Base-by-base conservation (phyloP, 2,329 filamentous ascomycete species). In the Beauveria pseudobassiana region DNA sequence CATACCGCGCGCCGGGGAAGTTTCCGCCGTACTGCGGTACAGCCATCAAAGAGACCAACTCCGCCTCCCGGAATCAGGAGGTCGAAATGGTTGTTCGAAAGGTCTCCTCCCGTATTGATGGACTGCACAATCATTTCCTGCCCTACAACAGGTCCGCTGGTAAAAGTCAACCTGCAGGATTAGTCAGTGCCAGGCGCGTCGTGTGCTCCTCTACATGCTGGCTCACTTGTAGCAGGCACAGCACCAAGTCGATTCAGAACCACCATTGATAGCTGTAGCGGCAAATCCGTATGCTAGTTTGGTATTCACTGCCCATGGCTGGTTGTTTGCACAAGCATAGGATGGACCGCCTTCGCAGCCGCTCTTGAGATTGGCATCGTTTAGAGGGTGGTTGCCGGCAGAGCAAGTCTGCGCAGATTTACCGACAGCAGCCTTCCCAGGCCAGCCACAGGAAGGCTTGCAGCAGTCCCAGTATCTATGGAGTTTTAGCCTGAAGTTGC, bases 361-460 rank as follows among this genome's bases (percentile, higher is more conserved):
- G 24, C 77, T 80, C 43, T 70, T 73, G 12, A 78, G 77, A 63
- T 78, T 74, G 65, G 76, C 70, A 67, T 83, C 77, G 53, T 38
- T 38, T 5, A 88, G 72, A 4, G 80, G 81, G 62, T 79, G 77
- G 75, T 87, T 81, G 65, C 79, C 74, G 65, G 75, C 77, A 68
- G 81, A 75, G 72, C 85, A 87, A 42, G 81, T 81, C 20, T 74
- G 72, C 42, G 85, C 80, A 16, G 83, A 80, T 10, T 66, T 59
- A 62, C 73, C 75, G 70, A 85, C 78, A 46, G 76, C 64, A 16
- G 81, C 83, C 71, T 88, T 88, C 59, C 73, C 78, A 14, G 77
- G 70, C 86, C 86, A 84, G 3, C 78, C 78, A 71, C 86, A 89
- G 22, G 84, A 87, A 26, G 86, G 82, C 77, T 90, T 90, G 76